Base-by-base conservation (phyloP, 768 basidiomycete species). In the Lentinula edodes region DNA sequence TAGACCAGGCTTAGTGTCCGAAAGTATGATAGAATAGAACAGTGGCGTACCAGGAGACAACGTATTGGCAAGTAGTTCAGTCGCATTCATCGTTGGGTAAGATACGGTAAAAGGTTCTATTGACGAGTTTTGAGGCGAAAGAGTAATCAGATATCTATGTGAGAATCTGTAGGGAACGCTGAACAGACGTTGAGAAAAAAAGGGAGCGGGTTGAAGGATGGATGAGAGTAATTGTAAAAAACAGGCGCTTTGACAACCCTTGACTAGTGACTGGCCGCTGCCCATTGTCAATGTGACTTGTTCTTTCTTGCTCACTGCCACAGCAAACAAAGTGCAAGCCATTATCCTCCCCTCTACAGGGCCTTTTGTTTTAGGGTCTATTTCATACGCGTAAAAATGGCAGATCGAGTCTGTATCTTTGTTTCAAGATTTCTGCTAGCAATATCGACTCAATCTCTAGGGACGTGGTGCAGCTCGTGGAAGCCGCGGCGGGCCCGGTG, bases 41-140 rank as follows among this genome's bases (percentile, higher is more conserved):
- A 54, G 71, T 67, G 74, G 75, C 86, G 69, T 70, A 94, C 94
- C 91, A 51, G 91, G 80, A 63, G 93, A 95, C 68, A 98, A 88
- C 69, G 95, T 89, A 79, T 96, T 94, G 67, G 90, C 86, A 70
- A 98, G 87, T 63, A 98, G 87, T 74, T 92, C 87, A 61, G 85
- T 88, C 66, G 93, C 92, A 81, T 93, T 93, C 93, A 96, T 95
- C 71, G 77, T 83, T 73, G 74, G 71, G 66, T 66, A 23, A 45
- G 28, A 36, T 50, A 16, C 18, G 23, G 34, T 18, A 51, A 23
- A 45, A 57, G 20, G 39, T 45, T 43, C 57, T 61, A 32, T 64
- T 28, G 61, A 65, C 48, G 54, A 36, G 65, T 62, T 61, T 64
- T 66, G 53, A 63, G 28, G 39, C 60, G 70, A 66, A 15, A 38